Base-by-base conservation (phyloP, 352 stramenopile species). In the Pythium sp. region DNA sequence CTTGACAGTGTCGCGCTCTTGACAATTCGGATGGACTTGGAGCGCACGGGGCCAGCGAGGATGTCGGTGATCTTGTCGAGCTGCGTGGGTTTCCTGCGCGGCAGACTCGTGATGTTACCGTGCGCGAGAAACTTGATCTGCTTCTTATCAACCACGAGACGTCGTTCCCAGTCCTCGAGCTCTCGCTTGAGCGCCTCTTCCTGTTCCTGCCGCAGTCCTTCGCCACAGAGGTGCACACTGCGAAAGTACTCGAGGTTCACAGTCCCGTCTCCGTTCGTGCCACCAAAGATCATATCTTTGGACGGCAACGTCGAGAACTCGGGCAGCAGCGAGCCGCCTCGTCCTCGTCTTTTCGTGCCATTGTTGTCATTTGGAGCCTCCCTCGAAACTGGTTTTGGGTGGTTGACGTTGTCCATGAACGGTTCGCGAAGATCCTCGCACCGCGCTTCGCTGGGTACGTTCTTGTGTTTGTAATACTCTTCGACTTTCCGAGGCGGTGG, bases 241-340 rank as follows among this genome's bases (percentile, higher is more conserved):
- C 78, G 72, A 54, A 97, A 97, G 70, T 94, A 96, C 28, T 93
- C 81, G 0, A 66, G n/a, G 57, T 97, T 91, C 7, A 77, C 72
- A 0, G 68, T 84, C 15, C 78, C 87, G 67, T 91, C 86, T 5
- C 74, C 76, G 62, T 97, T 88, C 20, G 90, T 91, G 28, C 88
- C 89, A 14, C 91, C 91, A 65, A 98, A 98, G 26, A 97, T 51
- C 71, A 90, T 78, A 62, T 93, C 78, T 64, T 96, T 97, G n/a
- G 85, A 93, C 26, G 91, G 89, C 7, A 96, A 67, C 6, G 80
- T 96, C 47, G 91, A 86, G 65, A 97, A 97, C 14, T 87, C 69
- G 0, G 74, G 51, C 4, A 65, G 72, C 30, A 59, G 46, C 9
- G n/a, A n/a, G 15, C 38, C 15, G 1, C 54, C 28, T 47, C 28